Base-by-base conservation (phyloP, 495 filamentous ascomycete genomes). In the Penicillium waksmanii region DNA sequence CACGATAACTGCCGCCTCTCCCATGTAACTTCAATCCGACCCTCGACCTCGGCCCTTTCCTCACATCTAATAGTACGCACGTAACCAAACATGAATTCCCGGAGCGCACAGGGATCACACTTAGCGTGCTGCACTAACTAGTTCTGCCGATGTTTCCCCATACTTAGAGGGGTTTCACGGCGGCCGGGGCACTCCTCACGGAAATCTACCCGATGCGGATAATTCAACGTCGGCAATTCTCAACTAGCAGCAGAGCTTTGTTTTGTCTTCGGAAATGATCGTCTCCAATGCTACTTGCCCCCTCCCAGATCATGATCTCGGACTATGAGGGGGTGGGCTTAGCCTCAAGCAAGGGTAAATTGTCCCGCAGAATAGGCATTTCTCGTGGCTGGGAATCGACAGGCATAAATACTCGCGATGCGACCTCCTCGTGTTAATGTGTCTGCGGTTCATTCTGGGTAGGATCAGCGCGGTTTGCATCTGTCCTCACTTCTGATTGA, bases 171-270 rank as follows among this genome's bases (percentile, higher is more conserved):
- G 43, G 13, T 51, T 9, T 12, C 4, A 2, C 43, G 31, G 15
- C 40, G 34, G 25, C 53, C 17, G 31, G 49, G 55, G 52, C 63
- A 56, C 66, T 58, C 63, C 66, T 51, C 66, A 62, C 57, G 66
- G 66, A 49, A 52, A 55, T 66, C 66, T 68, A 23, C 63, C 66
- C 34, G 42, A 61, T 58, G 4, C 11, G 57, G 66, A 56, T 27
- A 10, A 25, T 47, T 31, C 31, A 31, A 33, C 51, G 12, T 58
- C 64, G 40, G 47, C 55, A 58, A 36, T 27, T 42, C 13, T 17
- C 31, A 19, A 17, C 36, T 57, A 50, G 53, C 35, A 31, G 38
- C 38, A 23, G 25, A 48, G 21, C n/a, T 23, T 34, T 35, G 19
- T 19, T 11, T 50, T 55, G 3, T n/a, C 46, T 12, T 10, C 11